Percentiles rank a stretch among this genome's conserved stretches.
phyloP scores from a whole-genome alignment of 176 grass and related monocot species.

The Triticum dicoccoides region DNA sequence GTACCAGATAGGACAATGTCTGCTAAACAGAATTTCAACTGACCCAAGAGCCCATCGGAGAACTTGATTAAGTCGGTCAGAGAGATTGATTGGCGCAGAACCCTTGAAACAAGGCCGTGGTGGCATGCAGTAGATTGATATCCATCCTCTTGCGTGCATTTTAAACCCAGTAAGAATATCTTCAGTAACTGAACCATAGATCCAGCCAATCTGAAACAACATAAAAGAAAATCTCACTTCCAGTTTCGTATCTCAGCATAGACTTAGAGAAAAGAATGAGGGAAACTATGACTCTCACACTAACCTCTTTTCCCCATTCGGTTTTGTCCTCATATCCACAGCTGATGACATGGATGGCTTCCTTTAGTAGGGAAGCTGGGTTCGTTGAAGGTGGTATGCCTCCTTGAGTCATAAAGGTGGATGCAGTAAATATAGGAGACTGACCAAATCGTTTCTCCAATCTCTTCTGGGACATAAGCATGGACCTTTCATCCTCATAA shows the following conservation, averaged over 20 bases:
- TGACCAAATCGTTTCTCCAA: constrained; percentile 98
- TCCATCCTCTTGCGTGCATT: constrained; percentile 97
- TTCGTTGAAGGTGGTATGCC: constrained; percentile 91
- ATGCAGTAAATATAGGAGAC: constrained; percentile 92
- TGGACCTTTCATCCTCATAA: constrained; percentile 92
- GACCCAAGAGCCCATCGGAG: constrained; percentile 97
- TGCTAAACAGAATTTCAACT: constrained; percentile 88
- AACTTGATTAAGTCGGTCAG: constrained; percentile 94
- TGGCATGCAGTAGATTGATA: constrained; percentile 97
- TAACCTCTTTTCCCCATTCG: constrained; percentile 99
- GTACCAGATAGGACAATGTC: constrained; percentile 99
- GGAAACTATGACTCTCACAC: constrained; percentile 18
- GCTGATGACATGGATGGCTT: constrained; percentile 98
- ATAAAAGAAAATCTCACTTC: not conserved
- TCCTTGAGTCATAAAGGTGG: constrained; percentile 92
- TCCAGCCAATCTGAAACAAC: constrained; percentile 93
- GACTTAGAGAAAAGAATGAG: not conserved
- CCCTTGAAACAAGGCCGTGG: constrained; percentile 84
- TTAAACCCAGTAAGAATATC: constrained; percentile 98
- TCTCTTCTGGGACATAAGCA: constrained; percentile 95
- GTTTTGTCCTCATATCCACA: constrained; percentile 99
- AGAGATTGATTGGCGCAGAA: constrained; percentile 97
- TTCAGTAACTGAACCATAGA: constrained; percentile 91
- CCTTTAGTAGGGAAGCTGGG: constrained; percentile 88
- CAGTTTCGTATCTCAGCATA: not conserved